Evolutionary conservation across 2,329 filamentous ascomycete genomes (phyloP).

Genomic region (Chlorencoelia australis): DNA sequence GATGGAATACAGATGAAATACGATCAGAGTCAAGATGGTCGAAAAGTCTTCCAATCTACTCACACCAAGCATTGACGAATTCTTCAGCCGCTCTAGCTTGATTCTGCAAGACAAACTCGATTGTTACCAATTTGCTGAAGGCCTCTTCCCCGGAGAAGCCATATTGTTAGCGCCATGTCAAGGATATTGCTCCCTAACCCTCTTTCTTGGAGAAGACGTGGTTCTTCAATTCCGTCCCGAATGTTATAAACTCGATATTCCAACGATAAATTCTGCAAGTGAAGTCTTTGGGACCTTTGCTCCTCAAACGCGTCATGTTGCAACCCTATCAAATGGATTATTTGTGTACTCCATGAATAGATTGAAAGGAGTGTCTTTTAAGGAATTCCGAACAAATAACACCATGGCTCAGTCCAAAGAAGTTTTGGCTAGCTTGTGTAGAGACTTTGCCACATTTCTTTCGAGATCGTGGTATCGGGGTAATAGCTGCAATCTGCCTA

Average conservation of each 20-base stretch:
- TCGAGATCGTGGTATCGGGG: constrained; percentile 29
- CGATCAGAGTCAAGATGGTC: too few relatives aligned
- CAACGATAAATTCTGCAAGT: constrained; percentile 30
- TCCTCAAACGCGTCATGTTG: constrained; percentile 32
- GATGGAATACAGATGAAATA: too few relatives aligned
- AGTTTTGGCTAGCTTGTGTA: constrained; percentile 28
- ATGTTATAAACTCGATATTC: constrained; percentile 33
- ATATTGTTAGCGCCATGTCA: constrained; percentile 32
- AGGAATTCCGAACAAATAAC: constrained; percentile 25
- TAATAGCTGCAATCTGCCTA: constrained; percentile 1
- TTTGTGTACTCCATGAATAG: constrained; percentile 34
- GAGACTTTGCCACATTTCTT: constrained; percentile 34
- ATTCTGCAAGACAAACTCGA: constrained; percentile 10
- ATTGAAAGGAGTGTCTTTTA: constrained; percentile 30
- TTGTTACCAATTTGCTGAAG: constrained; percentile 28
- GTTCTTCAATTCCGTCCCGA: constrained; percentile 41
- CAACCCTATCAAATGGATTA: constrained; percentile 23
- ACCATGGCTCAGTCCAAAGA: constrained; percentile 1
- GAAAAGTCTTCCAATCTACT: too few relatives aligned
- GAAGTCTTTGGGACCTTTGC: constrained; percentile 33
- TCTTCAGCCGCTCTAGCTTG: constrained; percentile 21
- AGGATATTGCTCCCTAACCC: constrained; percentile 43
- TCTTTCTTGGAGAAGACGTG: constrained; percentile 30
- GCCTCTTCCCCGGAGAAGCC: constrained; percentile 25
- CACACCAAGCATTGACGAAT: too few relatives aligned